phyloP scores from a whole-genome alignment of 2,329 filamentous ascomycete genomes.

The Colletotrichum cuscutae region DNA sequence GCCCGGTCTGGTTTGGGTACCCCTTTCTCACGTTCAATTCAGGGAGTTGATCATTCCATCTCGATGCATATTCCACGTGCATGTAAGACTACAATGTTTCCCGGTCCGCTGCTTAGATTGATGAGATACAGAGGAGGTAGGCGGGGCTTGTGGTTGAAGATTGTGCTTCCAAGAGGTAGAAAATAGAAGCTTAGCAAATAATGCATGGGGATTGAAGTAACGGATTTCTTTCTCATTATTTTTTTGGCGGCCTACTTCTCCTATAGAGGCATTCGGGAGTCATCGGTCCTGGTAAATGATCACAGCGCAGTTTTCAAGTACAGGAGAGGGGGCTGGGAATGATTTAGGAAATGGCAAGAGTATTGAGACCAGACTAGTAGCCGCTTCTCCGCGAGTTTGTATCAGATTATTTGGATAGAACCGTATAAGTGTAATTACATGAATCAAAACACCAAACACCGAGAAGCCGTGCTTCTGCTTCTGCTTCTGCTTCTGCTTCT shows the following conservation, averaged over 20 bases:
- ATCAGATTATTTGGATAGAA: not conserved
- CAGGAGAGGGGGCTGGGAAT: too few species aligned
- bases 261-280: not conserved
- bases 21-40: slow-evolving; percentile 4
- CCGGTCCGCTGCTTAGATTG: not conserved
- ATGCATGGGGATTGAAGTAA: not conserved
- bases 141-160: not conserved
- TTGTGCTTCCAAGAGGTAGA: not conserved
- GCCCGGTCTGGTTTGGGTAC: slow-evolving; percentile 17
- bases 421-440: not conserved
- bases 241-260: not conserved
- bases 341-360: too few species aligned
- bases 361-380: too few species aligned
- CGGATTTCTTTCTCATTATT: not conserved
- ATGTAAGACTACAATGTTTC: slow-evolving; percentile 16
- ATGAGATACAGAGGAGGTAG: not conserved
- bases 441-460: not conserved
- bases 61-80: slow-evolving; percentile 11
- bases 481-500: too few species aligned
- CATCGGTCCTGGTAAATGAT: not conserved
- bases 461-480: too few species aligned
- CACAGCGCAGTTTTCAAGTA: not conserved
- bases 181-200: not conserved
- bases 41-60: slow-evolving; percentile 15
- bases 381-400: not conserved